These are phyloP conservation scores for Euphorbia corollata DNA, from an alignment of 441 rosid genomes.

Conservation along the genomic window DNA sequence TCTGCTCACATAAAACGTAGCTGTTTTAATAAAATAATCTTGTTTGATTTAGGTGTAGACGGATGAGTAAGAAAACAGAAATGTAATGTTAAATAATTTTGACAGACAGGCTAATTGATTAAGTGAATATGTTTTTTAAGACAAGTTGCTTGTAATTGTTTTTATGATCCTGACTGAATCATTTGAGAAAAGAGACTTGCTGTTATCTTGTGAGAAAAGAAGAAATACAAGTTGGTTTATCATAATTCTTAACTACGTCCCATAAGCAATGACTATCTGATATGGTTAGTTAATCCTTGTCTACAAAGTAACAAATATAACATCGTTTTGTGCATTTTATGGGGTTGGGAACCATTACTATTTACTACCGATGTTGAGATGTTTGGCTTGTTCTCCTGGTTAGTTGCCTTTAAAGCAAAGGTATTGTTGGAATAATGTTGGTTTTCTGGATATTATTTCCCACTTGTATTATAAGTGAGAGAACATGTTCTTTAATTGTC, in stretches of 20 bases:
- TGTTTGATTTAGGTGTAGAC: neutral
- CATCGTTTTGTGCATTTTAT: neutral
- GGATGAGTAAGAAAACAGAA: neutral
- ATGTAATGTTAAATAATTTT: neutral
- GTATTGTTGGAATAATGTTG: neutral
- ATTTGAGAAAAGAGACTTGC: neutral
- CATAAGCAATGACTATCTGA: neutral
- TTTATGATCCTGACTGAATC: neutral
- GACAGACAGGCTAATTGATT: neutral
- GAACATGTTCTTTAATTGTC: neutral
- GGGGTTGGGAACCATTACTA: neutral
- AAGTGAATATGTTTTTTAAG: neutral
- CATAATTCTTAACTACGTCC: neutral
- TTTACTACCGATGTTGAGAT: constrained; percentile 3
- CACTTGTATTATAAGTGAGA: neutral
- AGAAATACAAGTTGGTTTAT: neutral
- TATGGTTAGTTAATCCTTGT: neutral
- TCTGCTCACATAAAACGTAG: neutral
- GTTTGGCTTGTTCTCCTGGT: neutral
- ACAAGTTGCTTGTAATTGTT: neutral
- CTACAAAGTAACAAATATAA: neutral
- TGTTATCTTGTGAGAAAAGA: neutral
- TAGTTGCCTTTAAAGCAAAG: neutral
- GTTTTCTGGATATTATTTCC: too few relatives aligned
- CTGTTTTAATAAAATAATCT: neutral